These are phyloP conservation scores for Pyrenopolyporus hunteri DNA, from an alignment of 495 filamentous ascomycete genomes.

Conservation along the genomic window DNA sequence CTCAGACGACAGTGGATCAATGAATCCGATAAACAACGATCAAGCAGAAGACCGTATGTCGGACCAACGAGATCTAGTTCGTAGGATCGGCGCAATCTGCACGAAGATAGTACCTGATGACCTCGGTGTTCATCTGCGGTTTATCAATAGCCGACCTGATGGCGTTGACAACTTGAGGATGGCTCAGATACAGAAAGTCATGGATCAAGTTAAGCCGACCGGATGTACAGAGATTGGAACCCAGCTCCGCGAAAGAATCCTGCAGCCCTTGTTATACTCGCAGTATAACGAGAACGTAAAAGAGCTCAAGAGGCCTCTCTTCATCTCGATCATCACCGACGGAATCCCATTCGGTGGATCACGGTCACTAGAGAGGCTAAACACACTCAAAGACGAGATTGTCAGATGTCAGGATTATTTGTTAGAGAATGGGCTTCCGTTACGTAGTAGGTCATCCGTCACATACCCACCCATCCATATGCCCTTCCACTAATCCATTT, in stretches of 20 bases:
- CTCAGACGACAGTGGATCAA: slow-evolving; percentile 29
- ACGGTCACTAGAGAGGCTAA: slow-evolving; percentile 6
- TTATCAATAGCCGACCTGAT: slow-evolving; percentile 14
- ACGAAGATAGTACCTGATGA: slow-evolving; percentile 32
- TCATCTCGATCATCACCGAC: slow-evolving; percentile 32
- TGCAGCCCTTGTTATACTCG: slow-evolving; percentile 21
- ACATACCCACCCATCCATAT: background rate
- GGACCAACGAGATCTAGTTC: slow-evolving; percentile 24
- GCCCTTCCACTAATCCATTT: background rate
- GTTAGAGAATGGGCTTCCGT: slow-evolving; percentile 19
- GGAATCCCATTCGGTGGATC: slow-evolving; percentile 15
- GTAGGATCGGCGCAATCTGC: slow-evolving; percentile 20
- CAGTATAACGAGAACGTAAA: slow-evolving; percentile 18
- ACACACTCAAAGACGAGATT: slow-evolving; percentile 27
- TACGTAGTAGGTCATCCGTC: slow-evolving; percentile 8
- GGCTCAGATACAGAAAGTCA: slow-evolving; percentile 1
- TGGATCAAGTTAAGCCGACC: slow-evolving; percentile 8
- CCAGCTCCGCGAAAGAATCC: slow-evolving; percentile 17
- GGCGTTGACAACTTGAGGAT: slow-evolving; percentile 12
- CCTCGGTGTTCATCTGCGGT: slow-evolving; percentile 27
- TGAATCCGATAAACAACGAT: slow-evolving; percentile 10
- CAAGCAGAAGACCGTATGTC: slow-evolving; percentile 21
- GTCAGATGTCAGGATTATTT: slow-evolving; percentile 23
- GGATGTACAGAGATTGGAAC: slow-evolving; percentile 27
- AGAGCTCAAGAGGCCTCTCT: slow-evolving; percentile 14